Evolutionary conservation across 352 stramenopile species (phyloP).

Genomic region (Pythium oligandrum): DNA sequence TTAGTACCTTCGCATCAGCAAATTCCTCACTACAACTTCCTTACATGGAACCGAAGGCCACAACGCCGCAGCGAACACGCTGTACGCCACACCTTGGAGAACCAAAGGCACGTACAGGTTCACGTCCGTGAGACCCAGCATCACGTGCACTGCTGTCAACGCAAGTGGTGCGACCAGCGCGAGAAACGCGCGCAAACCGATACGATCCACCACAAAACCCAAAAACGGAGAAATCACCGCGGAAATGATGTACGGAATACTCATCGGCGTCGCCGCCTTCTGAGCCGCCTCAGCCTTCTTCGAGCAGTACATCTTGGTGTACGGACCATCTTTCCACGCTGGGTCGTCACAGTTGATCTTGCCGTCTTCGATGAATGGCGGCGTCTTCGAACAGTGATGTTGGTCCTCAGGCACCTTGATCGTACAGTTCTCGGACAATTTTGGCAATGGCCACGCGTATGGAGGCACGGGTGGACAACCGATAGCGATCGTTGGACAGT

Average conservation of each 20-base stretch:
- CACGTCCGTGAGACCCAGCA: constrained; percentile 72
- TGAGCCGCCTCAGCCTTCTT: constrained; percentile 58
- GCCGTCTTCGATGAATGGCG: constrained; percentile 58
- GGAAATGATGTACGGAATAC: constrained; percentile 91
- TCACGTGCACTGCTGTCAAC: constrained; percentile 80
- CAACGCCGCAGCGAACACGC: constrained; percentile 88
- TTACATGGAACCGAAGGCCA: constrained; percentile 89
- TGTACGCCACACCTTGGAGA: constrained; percentile 90
- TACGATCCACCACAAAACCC: constrained; percentile 87
- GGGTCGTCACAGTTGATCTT: constrained; percentile 78
- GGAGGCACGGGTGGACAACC: constrained; percentile 61
- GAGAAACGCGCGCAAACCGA: constrained; percentile 82
- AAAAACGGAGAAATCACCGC: constrained; percentile 86
- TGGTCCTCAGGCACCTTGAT: constrained; percentile 62
- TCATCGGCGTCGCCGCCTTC: constrained; percentile 85
- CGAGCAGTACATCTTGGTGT: constrained; percentile 52
- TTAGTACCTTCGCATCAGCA: no score
- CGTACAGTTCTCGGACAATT: constrained; percentile 68
- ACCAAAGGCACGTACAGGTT: constrained; percentile 84
- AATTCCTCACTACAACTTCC: background rate
- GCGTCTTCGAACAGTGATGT: constrained; percentile 40
- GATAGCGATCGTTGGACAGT: constrained; percentile 45
- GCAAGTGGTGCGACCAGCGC: constrained; percentile 68
- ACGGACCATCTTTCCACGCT: constrained; percentile 58
- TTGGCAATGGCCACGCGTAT: constrained; percentile 66